Conservation (phyloP, 257 asterid species). For the Forsythia suspensa region DNA sequence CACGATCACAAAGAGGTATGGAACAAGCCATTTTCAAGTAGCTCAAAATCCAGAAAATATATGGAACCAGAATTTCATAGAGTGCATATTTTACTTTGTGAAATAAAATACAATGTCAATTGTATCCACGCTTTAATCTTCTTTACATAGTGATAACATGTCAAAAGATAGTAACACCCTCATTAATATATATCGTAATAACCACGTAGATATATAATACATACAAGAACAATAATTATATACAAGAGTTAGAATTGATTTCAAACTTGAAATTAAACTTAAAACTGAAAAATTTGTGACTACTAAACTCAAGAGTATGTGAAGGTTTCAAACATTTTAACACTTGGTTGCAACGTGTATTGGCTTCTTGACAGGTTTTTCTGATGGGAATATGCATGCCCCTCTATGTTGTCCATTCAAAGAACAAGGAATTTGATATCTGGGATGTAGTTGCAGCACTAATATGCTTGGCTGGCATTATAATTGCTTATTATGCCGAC, state of each 20-base stretch:
- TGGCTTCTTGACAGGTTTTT: slow-evolving; percentile 50
- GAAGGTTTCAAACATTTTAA: background rate
- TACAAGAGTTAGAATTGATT: background rate
- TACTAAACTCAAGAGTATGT: background rate
- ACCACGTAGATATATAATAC: background rate
- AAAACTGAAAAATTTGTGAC: background rate
- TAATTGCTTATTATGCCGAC: slow-evolving; percentile 70
- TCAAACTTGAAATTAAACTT: background rate
- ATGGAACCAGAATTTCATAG: background rate
- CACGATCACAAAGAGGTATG: background rate
- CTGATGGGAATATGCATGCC: slow-evolving; percentile 85
- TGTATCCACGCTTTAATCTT: background rate
- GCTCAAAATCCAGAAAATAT: background rate
- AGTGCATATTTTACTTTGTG: background rate
- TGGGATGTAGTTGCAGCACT: slow-evolving; percentile 64
- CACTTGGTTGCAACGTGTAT: background rate
- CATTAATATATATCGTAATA: background rate
- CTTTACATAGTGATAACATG: background rate
- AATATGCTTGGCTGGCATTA: slow-evolving; percentile 62
- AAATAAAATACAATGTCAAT: background rate
- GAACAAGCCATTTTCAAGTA: background rate
- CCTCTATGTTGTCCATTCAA: slow-evolving; percentile 63
- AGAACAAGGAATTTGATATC: slow-evolving; percentile 37
- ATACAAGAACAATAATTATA: background rate
- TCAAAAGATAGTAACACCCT: background rate